Base-by-base conservation (phyloP, 139 green algal species). In the Chlorella sp. region DNA sequence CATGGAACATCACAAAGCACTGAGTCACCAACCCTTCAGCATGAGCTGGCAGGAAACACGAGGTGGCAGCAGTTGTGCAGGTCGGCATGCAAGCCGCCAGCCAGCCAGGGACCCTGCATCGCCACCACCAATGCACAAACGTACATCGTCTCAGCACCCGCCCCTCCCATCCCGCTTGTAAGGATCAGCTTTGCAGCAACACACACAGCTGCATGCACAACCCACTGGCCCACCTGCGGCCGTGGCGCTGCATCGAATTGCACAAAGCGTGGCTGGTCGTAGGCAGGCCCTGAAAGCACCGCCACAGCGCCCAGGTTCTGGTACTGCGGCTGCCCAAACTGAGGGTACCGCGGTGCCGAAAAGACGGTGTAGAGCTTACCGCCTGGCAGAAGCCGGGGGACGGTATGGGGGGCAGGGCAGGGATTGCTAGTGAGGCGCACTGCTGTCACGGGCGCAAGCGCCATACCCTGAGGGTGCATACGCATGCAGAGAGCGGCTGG, bases 341-440 rank as follows among this genome's bases (percentile, higher is more conserved):
- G 96, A 4, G 97, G 97, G 93, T 99, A 99, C 94, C 98, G 95
- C 5, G 97, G 97, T n/a, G 97, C 97, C 69, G 76, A 95, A 93
- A 99, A 99, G 2, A 99, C 91, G 3, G 97, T 99, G 37, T 96
- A 86, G 42, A 99, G 93, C 73, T 93, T 89, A 26, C 97, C 97
- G 57, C 85, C 95, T 95, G 94, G 64, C 75, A 39, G 30, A 30
- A 5, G 16, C 0, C 32, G 39, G 48, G 48, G 48, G 48, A 9
- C 48, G 48, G 48, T 57, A 57, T 57, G 48, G 7, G 9, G 48
- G 48, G 48, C 48, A 57, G 48, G 48, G 48, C 48, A 57, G 48
- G 48, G 48, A 5, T 16, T 57, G 9, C 48, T 16, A 9, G 48
- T 57, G 48, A 57, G 48, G 48, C 5, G 48, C 9, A 9, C 48